Evolutionary conservation across 768 basidiomycete genomes (phyloP), one percentile per base, ranked within the genome.

Genomic region (Baorangia bicolor): DNA sequence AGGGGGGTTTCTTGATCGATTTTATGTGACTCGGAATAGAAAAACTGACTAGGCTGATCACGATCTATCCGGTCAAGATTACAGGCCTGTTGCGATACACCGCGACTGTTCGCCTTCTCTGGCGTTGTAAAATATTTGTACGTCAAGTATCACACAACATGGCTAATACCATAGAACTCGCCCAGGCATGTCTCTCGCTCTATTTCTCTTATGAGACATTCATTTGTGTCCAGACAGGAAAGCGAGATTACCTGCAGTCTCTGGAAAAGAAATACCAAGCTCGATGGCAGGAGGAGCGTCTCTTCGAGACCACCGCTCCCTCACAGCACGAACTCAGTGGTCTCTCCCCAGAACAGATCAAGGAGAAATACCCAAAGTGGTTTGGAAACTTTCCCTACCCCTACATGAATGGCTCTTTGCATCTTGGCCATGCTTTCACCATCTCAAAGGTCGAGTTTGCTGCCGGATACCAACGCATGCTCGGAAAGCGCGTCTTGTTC

Each of bases 351-450:
- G 77, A 79, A 21, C 78, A 95, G 67, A 75, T 96, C 65, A 78
- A 80, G 58, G 78, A 87, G 66, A 84, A 86, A 73, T 83, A 85
- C 71, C 95, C 95, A 20, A 98, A 98, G 77, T 98, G 95, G 93
- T 90, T 98, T 69, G 97, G 96, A 51, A 97, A 86, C 75, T 96
- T 90, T 73, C 95, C 95, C 49, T 97, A 79, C 75, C 92, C 94
- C 1, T 99, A 99, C 80, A 98, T 98, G 94, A 99, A 99, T 67
- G 97, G 97, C 42, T 92, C 90, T 63, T 79, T 98, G 63, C 97
- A 99, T 73, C 80, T 98, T 25, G 97, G 97, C 23, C 97, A 99
- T 74, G 96, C 90, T 1, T 99, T 99, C 75, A 95, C 94, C 38
- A 92, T 98, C 74, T 94, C 92, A 53, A 99, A 99, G 77, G 88